Base-by-base conservation (phyloP, 768 basidiomycete genomes). In the Lyophyllum decastes region DNA sequence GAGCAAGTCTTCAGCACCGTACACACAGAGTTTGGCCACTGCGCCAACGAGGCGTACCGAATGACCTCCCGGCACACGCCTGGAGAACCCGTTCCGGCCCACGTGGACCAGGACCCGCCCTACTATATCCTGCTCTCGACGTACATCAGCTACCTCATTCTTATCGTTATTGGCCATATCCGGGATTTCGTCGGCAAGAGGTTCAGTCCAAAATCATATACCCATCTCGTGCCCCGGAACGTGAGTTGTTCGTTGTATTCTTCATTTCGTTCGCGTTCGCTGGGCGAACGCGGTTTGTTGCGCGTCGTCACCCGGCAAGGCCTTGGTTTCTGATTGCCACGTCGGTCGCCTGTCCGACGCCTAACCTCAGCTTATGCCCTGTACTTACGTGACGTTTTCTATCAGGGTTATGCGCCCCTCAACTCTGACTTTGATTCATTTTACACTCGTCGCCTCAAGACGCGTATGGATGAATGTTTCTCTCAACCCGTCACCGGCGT, bases 361-460 rank as follows among this genome's bases (percentile, higher is more conserved):
- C 14, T 25, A 17, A 25, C 54, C 57, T 44, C 14, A 4, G 56
- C 57, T 46, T 26, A 53, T 51, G 57, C 51, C 51, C 56, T 44
- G 7, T 43, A 51, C 25, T 33, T 19, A 5, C 40, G n/a, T 41
- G 40, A 41, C 40, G 19, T 19, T 41, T 19, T 51, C 54, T 50
- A 19, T 19, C 71, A 98, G 94, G 97, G 96, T 55, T 95, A 97
- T 68, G 96, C 95, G 1, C 92, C 97, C 5, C 82, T 98, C 59
- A 96, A 94, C 75, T 97, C 95, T 9, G 97, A 98, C 72, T 98
- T 98, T 64, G 96, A 98, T 73, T 98, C 97, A 6, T 99, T 98
- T 78, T 98, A 98, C 80, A 96, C 95, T 58, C 93, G 96, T 50
- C 89, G 95, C 3, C 84, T 98, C 62, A 98, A 98, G 72, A 80